phyloP scores from a whole-genome alignment of 768 basidiomycete genomes.

The Suillus occidentalis region DNA sequence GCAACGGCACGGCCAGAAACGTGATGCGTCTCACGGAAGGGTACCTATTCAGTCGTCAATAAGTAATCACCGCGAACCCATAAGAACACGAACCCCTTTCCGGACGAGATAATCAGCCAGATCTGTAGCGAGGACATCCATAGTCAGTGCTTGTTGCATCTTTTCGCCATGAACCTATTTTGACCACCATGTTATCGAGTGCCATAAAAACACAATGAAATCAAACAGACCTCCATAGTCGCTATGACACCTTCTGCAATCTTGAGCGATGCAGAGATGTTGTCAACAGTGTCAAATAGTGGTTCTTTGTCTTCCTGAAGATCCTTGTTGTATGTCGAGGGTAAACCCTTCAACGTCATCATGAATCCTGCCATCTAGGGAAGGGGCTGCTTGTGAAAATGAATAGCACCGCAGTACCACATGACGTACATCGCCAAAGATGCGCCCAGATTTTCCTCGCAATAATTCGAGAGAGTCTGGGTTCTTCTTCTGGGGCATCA shows the following conservation, averaged over 20 bases:
- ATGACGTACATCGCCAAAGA: conserved; percentile 81
- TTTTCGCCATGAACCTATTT: conserved; percentile 81
- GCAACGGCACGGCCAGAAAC: conserved; percentile 96
- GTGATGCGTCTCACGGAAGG: conserved; percentile 98
- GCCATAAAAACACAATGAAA: background rate
- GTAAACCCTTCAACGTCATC: conserved; percentile 96
- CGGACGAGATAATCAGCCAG: conserved; percentile 98
- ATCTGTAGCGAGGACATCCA: conserved; percentile 99
- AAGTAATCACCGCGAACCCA: conserved; percentile 5
- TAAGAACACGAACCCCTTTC: conserved; percentile 75
- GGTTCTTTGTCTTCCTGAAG: conserved; percentile 99
- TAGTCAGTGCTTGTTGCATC: conserved; percentile 89
- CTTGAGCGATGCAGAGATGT: conserved; percentile 80
- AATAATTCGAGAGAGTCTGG: conserved; percentile 95
- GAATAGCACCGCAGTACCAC: background rate
- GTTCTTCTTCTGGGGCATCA: conserved; percentile 99
- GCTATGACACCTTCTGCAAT: conserved; percentile 95
- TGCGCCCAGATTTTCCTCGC: conserved; percentile 91
- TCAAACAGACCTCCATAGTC: conserved; percentile 72
- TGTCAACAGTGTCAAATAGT: conserved; percentile 91
- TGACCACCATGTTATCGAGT: background rate
- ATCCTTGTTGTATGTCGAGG: conserved; percentile 99
- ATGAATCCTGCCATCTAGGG: conserved; percentile 94
- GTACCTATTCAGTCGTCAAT: conserved; percentile 56
- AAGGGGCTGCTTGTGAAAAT: conserved; percentile 8